These are phyloP conservation scores for Stromatinia cepivora DNA, from an alignment of 2,329 filamentous ascomycete genomes.

Conservation along the genomic window DNA sequence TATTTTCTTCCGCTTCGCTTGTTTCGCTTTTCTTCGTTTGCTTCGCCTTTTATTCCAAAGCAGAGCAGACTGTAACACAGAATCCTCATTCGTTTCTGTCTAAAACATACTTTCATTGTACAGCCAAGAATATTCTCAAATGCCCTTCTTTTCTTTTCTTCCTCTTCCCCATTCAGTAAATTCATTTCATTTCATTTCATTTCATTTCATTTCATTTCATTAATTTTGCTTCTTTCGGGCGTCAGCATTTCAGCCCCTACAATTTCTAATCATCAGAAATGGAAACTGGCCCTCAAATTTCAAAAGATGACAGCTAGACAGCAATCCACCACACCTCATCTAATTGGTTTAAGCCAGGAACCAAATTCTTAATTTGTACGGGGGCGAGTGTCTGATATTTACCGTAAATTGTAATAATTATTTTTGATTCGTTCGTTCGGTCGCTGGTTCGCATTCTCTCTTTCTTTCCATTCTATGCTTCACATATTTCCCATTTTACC, in stretches of 20 bases:
- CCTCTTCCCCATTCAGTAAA: not conserved
- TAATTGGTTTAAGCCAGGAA: not conserved
- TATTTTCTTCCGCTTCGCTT: not conserved
- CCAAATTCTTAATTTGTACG: too few relatives aligned
- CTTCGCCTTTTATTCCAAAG: not conserved
- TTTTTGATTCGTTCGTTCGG: too few relatives aligned
- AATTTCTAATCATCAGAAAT: not conserved
- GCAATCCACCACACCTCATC: not conserved
- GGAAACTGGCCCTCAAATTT: not conserved
- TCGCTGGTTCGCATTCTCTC: too few relatives aligned
- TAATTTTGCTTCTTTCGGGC: not conserved
- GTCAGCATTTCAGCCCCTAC: conserved; percentile 1
- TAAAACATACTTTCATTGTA: not conserved
- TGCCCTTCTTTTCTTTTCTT: not conserved
- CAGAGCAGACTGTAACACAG: not conserved
- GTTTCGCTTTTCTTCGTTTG: not conserved
- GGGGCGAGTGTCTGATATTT: too few relatives aligned
- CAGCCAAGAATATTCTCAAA: not conserved
- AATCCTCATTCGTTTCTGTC: not conserved
- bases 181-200: not conserved
- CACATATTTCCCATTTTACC: too few relatives aligned
- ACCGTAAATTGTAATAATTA: too few relatives aligned
- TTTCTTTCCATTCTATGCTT: too few relatives aligned
- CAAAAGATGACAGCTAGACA: not conserved
- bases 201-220: not conserved